Conservation (phyloP, 768 basidiomycete species). For the Boletus tomentosulus region DNA sequence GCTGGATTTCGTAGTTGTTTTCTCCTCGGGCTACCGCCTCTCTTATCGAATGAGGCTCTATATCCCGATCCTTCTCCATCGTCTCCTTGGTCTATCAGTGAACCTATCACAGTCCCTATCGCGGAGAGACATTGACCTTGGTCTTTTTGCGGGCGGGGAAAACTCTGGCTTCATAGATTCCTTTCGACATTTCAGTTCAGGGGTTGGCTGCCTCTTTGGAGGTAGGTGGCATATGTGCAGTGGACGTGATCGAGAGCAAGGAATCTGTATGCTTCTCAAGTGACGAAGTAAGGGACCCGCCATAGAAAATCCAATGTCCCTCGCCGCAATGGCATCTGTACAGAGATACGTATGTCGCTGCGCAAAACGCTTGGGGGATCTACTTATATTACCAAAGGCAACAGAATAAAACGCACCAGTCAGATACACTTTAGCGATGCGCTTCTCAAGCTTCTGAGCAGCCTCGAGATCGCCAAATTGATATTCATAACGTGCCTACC, state of each 20-base stretch:
- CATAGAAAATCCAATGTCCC: slow-evolving; percentile 80
- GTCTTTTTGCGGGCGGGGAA: slow-evolving; percentile 41
- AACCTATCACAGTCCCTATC: slow-evolving; percentile 49
- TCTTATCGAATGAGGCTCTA: slow-evolving; percentile 37
- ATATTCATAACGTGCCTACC: slow-evolving; percentile 95
- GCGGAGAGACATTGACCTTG: slow-evolving; percentile 45
- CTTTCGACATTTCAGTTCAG: slow-evolving; percentile 39
- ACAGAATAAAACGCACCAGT: slow-evolving; percentile 49
- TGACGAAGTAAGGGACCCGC: slow-evolving; percentile 26
- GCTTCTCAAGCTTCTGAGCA: slow-evolving; percentile 82
- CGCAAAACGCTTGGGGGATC: slow-evolving; percentile 87
- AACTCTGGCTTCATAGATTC: slow-evolving; percentile 37
- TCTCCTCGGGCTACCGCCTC: slow-evolving; percentile 44
- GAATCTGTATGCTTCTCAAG: slow-evolving; percentile 37
- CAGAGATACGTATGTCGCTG: slow-evolving; percentile 70
- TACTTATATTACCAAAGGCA: slow-evolving; percentile 27
- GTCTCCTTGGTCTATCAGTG: slow-evolving; percentile 34
- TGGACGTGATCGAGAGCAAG: slow-evolving; percentile 29
- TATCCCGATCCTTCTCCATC: slow-evolving; percentile 45
- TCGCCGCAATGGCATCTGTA: slow-evolving; percentile 82
- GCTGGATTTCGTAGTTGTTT: slow-evolving; percentile 41
- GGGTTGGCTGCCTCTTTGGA: slow-evolving; percentile 31
- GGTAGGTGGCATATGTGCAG: slow-evolving; percentile 21
- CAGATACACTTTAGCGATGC: slow-evolving; percentile 85
- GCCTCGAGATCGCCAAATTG: slow-evolving; percentile 90